Base-by-base conservation (phyloP, 106 monocot species). In the Platanthera guangdongensis region DNA sequence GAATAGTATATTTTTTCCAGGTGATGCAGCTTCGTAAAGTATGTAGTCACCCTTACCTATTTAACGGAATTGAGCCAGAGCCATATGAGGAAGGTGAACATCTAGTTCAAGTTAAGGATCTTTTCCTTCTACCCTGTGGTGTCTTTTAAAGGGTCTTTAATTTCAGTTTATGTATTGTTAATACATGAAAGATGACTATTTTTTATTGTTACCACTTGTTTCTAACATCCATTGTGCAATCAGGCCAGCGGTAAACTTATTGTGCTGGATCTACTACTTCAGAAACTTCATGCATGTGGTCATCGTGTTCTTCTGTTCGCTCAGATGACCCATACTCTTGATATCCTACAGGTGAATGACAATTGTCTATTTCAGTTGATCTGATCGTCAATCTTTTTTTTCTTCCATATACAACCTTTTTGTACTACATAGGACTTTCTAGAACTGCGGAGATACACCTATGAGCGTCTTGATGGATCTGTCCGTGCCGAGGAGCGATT, bases 1-100 rank as follows among this genome's bases (percentile, higher is more conserved):
- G 70, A 6, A 48, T 46, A 30, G 22, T 39, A 45, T 77, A 15
- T 78, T 81, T 16, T 72, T 72, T 78, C 48, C 83, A 99, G 97
- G 91, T 94, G 63, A 83, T 99, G 78, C 97, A 99, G 71, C 97
- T 99, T 64, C 81, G 97, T 8, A 99, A 94, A 83, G 88, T 94
- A 73, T 99, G 94, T 78, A 99, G 97, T 79, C 97, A 99, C 32
- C 97, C 97, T 16, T 99, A 99, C 80, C 85, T 99, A 22, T 99
- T 99, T 76, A 85, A 68, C 88, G 97, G 97, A 60, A 94, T 99
- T 79, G 97, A 99, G 68, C 97, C 97, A 55, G 97, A 99, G 82
- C 97, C 97, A 78, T 99, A 92, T 83, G 78, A 85, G 84, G 97
- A 99, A 84, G 97, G 97, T 16, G 97, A 99, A 77, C 97, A 99